Base-by-base conservation (phyloP, 768 basidiomycete genomes). In the Paxillus rubicundulus region DNA sequence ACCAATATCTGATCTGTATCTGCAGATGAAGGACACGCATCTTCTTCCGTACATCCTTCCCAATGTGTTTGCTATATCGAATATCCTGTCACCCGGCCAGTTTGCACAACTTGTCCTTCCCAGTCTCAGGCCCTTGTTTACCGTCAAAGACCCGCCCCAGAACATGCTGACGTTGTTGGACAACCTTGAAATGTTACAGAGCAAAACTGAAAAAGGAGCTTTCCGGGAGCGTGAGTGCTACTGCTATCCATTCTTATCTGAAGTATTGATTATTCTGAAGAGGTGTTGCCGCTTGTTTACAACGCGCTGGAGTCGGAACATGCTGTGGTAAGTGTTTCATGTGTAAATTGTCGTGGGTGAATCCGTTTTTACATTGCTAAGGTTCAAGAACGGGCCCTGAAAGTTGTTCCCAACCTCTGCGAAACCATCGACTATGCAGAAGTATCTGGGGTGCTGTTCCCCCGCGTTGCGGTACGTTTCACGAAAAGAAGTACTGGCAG, bases 241-340 rank as follows among this genome's bases (percentile, higher is more conserved):
- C 33, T 33, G 13, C 21, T 2, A 16, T 32, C 41, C 38, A 14
- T 12, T 14, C 14, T 47, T 39, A 42, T 47, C 21, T 27, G n/a
- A 12, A 20, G 8, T n/a, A 21, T 50, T 62, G 44, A 63, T 43
- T 4, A 27, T 33, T 6, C 28, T 42, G 13, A 64, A 98, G 96
- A 93, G 75, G 91, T 99, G n/a, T 78, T 99, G 56, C 92, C 94
- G 0, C 77, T 99, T 36, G 89, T 99, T 16, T 99, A 99, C 67
- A 91, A 92, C 65, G 93, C 97, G 1, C 76, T 99, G 45, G 97
- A 98, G 56, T 90, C 91, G n/a, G 97, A 98, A 45, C 93, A 97
- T 72, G 81, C 88, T 1, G 71, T 86, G 48, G 89, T 91, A 61
- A 55, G 79, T 61, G 39, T 54, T 2, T 33, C 36, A 32, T 14